Conservation (phyloP, 768 basidiomycete species). For the Rhizopogon vesiculosus region DNA sequence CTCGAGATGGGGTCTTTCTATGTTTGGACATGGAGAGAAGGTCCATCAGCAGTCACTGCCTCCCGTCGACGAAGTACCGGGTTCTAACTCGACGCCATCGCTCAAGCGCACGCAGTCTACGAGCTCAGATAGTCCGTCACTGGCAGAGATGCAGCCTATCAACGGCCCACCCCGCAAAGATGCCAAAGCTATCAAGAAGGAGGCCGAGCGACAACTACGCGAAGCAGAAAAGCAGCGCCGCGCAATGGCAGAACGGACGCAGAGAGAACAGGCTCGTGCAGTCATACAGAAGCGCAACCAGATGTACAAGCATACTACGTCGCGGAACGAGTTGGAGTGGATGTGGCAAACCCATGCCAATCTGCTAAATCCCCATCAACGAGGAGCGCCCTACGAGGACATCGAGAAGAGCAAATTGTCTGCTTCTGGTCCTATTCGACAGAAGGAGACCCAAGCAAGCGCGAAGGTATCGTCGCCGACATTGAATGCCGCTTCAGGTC, state of each 20-base stretch:
- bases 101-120: conserved; percentile 78
- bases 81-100: conserved; percentile 51
- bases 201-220: conserved; percentile 68
- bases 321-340: conserved; percentile 61
- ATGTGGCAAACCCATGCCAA: conserved; percentile 36
- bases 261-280: conserved; percentile 85
- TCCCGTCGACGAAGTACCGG: conserved; percentile 68
- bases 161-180: conserved; percentile 44
- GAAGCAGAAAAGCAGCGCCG: conserved; percentile 87
- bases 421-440: conserved; percentile 61
- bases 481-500: conserved; percentile 58
- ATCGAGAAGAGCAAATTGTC: conserved; percentile 45
- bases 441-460: conserved; percentile 40
- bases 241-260: conserved; percentile 64
- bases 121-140: conserved; percentile 66
- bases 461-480: conserved; percentile 41
- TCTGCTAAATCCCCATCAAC: conserved; percentile 36
- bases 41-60: conserved; percentile 55
- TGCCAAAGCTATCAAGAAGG: conserved; percentile 75
- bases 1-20: conserved; percentile 57
- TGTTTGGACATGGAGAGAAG: conserved; percentile 74
- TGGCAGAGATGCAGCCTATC: conserved; percentile 50
- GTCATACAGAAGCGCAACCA: conserved; percentile 89
- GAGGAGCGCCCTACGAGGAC: conserved; percentile 21
- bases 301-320: conserved; percentile 54